These are phyloP conservation scores for Pleodorina starrii DNA, from an alignment of 139 green algal genomes.

Conservation along the genomic window DNA sequence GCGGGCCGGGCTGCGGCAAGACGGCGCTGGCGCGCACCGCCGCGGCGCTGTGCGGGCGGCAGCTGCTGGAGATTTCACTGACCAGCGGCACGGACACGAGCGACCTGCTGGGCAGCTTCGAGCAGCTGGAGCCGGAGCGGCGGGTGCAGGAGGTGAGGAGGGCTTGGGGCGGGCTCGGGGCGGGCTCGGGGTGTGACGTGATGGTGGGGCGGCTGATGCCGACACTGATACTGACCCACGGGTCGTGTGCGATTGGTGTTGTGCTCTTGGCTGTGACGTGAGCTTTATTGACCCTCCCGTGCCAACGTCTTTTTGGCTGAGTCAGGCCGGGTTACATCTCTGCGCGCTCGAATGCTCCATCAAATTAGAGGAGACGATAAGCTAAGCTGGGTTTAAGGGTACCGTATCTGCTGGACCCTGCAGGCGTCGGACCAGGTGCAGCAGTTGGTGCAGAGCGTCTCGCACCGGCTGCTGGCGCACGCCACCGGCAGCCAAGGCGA, in stretches of 20 bases:
- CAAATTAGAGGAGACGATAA: too few species aligned
- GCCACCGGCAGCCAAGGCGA: constrained; percentile 22
- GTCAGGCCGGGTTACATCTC: too few species aligned
- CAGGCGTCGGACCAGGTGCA: constrained; percentile 45
- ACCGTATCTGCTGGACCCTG: too few species aligned
- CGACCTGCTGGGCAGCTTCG: constrained; percentile 98
- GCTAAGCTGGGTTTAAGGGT: too few species aligned
- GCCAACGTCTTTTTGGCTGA: too few species aligned
- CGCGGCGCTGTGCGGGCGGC: constrained; percentile 69
- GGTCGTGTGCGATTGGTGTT: too few species aligned
- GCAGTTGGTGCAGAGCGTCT: constrained; percentile 50
- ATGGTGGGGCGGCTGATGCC: too few species aligned
- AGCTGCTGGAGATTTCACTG: constrained; percentile 88
- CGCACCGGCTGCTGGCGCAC: constrained; percentile 61
- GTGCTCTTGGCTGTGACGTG: too few species aligned
- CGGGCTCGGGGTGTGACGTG: too few species aligned
- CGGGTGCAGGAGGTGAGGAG: constrained; percentile 61
- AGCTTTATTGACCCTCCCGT: too few species aligned
- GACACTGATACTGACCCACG: too few species aligned
- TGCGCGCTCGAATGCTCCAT: too few species aligned
- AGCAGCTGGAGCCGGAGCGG: constrained; percentile 86
- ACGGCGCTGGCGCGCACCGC: constrained; percentile 76
- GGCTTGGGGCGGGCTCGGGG: neutral
- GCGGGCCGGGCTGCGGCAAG: constrained; percentile 71
- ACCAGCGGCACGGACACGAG: constrained; percentile 92